A percentile compares a stretch with the other conserved stretches of the same genome.
Evolutionary conservation across 495 filamentous ascomycete species (phyloP).

Genomic region (Neurospora sp.): DNA sequence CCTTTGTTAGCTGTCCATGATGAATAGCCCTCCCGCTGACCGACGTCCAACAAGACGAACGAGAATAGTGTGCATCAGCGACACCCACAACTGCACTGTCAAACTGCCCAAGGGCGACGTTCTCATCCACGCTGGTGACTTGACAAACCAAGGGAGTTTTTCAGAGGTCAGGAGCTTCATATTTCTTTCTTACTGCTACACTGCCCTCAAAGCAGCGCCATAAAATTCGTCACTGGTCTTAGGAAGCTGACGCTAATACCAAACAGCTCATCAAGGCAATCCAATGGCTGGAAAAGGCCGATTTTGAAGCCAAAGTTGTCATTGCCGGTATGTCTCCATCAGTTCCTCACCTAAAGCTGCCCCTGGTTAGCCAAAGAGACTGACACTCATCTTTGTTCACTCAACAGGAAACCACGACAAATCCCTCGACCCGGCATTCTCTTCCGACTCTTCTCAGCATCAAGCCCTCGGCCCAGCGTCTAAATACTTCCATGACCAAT

Average conservation of each 20-base stretch:
- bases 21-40: background rate
- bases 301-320: constrained; percentile 74
- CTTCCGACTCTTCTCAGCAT: constrained; percentile 23
- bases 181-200: no score
- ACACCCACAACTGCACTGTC: constrained; percentile 68
- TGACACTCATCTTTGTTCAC: background rate
- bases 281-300: constrained; percentile 68
- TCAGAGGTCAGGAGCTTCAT: constrained; percentile 19
- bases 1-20: no score
- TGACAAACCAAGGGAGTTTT: constrained; percentile 68
- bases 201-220: no score
- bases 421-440: constrained; percentile 57
- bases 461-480: background rate
- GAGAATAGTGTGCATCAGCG: constrained; percentile 63
- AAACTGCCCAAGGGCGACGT: constrained; percentile 75
- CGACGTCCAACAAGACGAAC: constrained; percentile 23
- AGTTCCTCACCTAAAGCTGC: background rate
- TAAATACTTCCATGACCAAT: constrained; percentile 43
- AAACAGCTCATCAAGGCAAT: constrained; percentile 37
- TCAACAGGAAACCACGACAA: constrained; percentile 68
- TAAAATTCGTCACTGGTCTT: background rate
- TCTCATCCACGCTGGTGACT: constrained; percentile 83
- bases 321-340: constrained; percentile 57
- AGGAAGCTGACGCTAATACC: background rate
- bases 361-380: background rate